Evolutionary conservation across 176 grass and related monocot genomes (phyloP).

Genomic region (Urochloa ruziziensis): DNA sequence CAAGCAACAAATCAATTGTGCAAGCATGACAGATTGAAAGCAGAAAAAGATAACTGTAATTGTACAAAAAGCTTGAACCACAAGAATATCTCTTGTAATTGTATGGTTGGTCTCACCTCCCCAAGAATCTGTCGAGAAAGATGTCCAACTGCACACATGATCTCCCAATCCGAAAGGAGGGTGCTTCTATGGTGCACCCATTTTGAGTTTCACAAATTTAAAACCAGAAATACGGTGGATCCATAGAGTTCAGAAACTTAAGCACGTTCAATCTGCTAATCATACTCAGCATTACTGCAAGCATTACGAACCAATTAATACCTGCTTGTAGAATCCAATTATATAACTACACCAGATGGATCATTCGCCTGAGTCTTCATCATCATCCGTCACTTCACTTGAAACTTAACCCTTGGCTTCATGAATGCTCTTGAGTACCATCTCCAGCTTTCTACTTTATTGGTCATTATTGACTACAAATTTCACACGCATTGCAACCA

Average conservation of each 20-base stretch:
- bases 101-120: neutral
- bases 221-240: neutral
- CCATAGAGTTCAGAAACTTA: neutral
- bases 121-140: neutral
- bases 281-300: neutral
- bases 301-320: too few relatives aligned
- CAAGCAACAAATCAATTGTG: neutral
- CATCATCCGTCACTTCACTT: neutral
- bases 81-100: neutral
- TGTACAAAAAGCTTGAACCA: neutral
- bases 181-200: neutral
- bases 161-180: neutral
- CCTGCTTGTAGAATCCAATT: too few relatives aligned
- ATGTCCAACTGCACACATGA: neutral
- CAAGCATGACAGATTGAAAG: neutral
- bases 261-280: neutral
- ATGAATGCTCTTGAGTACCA: neutral
- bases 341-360: too few relatives aligned
- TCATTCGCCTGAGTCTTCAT: neutral
- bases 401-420: neutral
- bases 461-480: neutral
- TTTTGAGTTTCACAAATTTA: too few relatives aligned
- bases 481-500: constrained; percentile 16
- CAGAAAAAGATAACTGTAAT: neutral
- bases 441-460: neutral